Evolutionary conservation across 768 basidiomycete species (phyloP), one percentile per base, ranked within the genome.

Genomic region (Pulveroboletus sp.): DNA sequence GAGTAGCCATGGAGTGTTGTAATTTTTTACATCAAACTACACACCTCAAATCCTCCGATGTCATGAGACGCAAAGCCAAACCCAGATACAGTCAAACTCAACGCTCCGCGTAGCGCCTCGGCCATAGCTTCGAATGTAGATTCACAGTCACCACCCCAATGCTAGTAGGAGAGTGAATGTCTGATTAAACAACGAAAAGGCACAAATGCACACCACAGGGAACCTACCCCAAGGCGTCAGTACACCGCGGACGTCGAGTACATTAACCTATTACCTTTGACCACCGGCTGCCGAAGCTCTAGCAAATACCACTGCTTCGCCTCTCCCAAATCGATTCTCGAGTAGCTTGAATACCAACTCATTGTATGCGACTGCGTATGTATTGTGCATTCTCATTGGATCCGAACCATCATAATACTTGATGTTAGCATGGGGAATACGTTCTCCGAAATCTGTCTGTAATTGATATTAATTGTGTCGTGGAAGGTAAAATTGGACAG

Each of bases 111-210:
- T 43, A 87, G 66, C 2, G 84, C 79, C 65, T 90, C 85, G 0
- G 82, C 83, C 85, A 90, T 88, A 5, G 84, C 87, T 61, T 85
- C 84, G 69, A 78, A 87, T 2, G 84, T 85, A 6, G 82, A 83
- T 60, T 87, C 85, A 65, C 85, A 87, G 52, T 89, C 85, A 3
- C 87, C 85, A 41, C 83, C 82, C 84, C 84, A 84, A 59, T 85
- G 82, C 58, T 72, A 70, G 64, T 14, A 71, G 68, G 58, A 71
- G 25, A 33, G 24, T 47, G 46, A 47, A 20, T 38, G 38, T 23
- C 37, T 25, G 20, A 12, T 21, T n/a, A 12, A 37, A 25, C 27
- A 17, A 23, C 45, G 31, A 23, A 33, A 16, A 14, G 24, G 17
- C 27, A 24, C 16, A 34, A 40, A 6, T 1, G 14, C 47, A 46